These are phyloP conservation scores for Cadophora gregata DNA, from an alignment of 2,329 filamentous ascomycete species.

Conservation along the genomic window DNA sequence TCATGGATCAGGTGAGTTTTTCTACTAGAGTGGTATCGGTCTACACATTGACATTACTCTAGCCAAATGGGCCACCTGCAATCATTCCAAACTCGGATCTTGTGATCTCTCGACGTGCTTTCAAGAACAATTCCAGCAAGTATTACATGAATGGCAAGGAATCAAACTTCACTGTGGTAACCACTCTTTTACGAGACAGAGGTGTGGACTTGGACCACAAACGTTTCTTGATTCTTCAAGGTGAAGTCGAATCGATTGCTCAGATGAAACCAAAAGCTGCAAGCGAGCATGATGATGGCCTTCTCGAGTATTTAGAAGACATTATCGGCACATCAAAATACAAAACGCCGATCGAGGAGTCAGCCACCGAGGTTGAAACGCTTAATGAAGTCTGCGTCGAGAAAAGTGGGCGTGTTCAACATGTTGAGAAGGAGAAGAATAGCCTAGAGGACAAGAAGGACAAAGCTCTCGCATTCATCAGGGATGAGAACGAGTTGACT, in stretches of 20 bases:
- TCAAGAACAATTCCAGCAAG: conserved; percentile 98
- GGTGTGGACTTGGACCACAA: conserved; percentile 98
- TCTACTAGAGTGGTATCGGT: conserved; percentile 14
- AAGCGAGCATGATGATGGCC: conserved; percentile 93
- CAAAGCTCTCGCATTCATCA: conserved; percentile 85
- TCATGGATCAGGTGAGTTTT: conserved; percentile 76
- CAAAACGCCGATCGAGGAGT: conserved; percentile 95
- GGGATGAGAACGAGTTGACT: conserved; percentile 90
- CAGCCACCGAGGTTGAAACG: conserved; percentile 85
- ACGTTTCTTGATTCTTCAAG: conserved; percentile 94
- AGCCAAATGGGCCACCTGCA: conserved; percentile 75
- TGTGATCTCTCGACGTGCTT: conserved; percentile 88
- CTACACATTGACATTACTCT: conserved; percentile 25
- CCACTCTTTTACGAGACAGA: conserved; percentile 81
- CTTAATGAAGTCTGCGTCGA: conserved; percentile 95
- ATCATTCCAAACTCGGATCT: conserved; percentile 84
- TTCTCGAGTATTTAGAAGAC: conserved; percentile 96
- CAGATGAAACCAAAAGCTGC: conserved; percentile 98
- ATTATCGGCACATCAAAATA: conserved; percentile 99
- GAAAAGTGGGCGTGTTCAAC: conserved; percentile 93
- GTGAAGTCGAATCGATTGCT: conserved; percentile 97
- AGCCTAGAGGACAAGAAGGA: conserved; percentile 95
- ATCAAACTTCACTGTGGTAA: conserved; percentile 92
- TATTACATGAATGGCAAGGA: conserved; percentile 94
- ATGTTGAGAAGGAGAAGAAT: conserved; percentile 97